Evolutionary conservation across 805 yeast species (phyloP).

Genomic region (Sugiyamaella valdiviana): DNA sequence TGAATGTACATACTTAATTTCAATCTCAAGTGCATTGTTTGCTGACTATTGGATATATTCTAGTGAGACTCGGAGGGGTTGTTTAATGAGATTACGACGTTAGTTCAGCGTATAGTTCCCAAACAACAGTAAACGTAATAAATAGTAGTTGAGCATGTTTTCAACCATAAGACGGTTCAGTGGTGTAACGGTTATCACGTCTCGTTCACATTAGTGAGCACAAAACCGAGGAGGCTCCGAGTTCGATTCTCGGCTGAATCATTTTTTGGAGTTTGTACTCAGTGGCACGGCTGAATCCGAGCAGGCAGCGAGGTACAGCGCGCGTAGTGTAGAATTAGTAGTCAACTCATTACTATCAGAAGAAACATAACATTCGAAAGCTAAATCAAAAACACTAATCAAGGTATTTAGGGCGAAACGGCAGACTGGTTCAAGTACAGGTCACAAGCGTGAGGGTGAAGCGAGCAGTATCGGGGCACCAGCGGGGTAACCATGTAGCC

Average conservation of each 20-base stretch:
- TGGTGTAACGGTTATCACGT: constrained; percentile 27
- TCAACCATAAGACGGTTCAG: constrained; percentile 14
- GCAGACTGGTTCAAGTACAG: constrained; percentile 17
- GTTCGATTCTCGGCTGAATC: constrained; percentile 24
- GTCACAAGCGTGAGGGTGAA: constrained; percentile 38
- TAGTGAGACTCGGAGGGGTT: too few relatives aligned
- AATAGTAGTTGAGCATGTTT: not conserved
- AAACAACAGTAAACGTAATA: too few relatives aligned
- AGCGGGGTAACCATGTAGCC: constrained; percentile 34
- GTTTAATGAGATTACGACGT: too few relatives aligned
- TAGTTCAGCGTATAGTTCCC: too few relatives aligned
- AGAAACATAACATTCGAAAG: not conserved
- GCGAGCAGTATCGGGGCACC: constrained; percentile 35
- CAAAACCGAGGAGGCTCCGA: constrained; percentile 23
- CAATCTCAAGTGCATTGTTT: too few relatives aligned
- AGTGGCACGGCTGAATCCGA: not conserved
- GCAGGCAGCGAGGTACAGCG: too few relatives aligned
- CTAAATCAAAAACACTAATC: not conserved
- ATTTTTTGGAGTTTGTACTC: constrained; percentile 4
- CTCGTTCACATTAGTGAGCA: constrained; percentile 20
- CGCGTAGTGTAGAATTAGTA: too few relatives aligned
- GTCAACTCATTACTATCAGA: too few relatives aligned
- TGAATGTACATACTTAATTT: not conserved
- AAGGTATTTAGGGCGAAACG: not conserved
- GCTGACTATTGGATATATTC: too few relatives aligned